Percentiles rank a stretch among this genome's conserved stretches.
phyloP scores from a whole-genome alignment of 2,329 filamentous ascomycete genomes.

The Talaromyces pinophilus region DNA sequence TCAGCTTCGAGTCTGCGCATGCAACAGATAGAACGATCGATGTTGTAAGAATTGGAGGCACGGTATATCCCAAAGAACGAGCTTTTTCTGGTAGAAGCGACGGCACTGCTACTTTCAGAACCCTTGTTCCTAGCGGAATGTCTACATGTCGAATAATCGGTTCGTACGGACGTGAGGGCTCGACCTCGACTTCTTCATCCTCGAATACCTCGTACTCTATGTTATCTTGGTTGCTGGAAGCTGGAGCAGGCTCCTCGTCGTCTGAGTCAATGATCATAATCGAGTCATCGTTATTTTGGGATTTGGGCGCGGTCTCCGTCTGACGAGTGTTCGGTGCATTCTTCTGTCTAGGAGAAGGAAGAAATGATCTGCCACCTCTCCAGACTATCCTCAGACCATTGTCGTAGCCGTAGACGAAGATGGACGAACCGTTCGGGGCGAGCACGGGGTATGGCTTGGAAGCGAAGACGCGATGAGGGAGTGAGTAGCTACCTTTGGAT shows the following conservation, averaged over 20 bases:
- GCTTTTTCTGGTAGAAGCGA: slow-evolving; percentile 46
- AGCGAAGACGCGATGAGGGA: slow-evolving; percentile 59
- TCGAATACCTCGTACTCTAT: slow-evolving; percentile 43
- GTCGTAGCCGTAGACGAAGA: slow-evolving; percentile 62
- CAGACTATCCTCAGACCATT: slow-evolving; percentile 61
- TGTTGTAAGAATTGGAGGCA: slow-evolving; percentile 51
- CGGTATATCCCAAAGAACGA: slow-evolving; percentile 44
- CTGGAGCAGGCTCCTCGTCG: slow-evolving; percentile 55
- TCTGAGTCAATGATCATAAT: slow-evolving; percentile 60
- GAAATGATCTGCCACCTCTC: slow-evolving; percentile 58
- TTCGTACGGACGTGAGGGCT: slow-evolving; percentile 57
- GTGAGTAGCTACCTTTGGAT: slow-evolving; percentile 56
- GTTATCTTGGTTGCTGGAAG: slow-evolving; percentile 11
- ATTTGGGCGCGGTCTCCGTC: slow-evolving; percentile 23
- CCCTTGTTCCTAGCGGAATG: slow-evolving; percentile 55
- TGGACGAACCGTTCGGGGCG: slow-evolving; percentile 62
- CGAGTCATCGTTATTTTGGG: slow-evolving; percentile 41
- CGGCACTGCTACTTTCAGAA: slow-evolving; percentile 55
- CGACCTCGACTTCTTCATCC: slow-evolving; percentile 57
- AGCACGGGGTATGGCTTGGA: slow-evolving; percentile 60
- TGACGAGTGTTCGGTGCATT: slow-evolving; percentile 30
- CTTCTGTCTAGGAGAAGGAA: slow-evolving; percentile 31
- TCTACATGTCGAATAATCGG: slow-evolving; percentile 57
- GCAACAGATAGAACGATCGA: slow-evolving; percentile 57
- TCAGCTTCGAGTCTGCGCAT: slow-evolving; percentile 59